These are phyloP conservation scores for Teunomyces pallodes DNA, from an alignment of 805 yeast genomes.

Conservation along the genomic window DNA sequence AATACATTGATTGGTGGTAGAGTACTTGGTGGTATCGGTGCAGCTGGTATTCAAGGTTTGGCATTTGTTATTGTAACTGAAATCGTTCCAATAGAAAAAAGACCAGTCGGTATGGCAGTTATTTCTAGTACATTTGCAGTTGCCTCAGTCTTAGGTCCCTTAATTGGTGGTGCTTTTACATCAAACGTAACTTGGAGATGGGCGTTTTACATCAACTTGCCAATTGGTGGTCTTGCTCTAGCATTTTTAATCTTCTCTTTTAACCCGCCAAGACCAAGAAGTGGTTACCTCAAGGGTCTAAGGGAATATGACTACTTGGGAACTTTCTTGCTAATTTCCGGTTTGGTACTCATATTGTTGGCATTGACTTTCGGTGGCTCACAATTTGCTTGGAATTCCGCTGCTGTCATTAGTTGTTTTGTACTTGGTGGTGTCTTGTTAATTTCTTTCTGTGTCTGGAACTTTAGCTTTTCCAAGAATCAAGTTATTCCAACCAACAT, in stretches of 20 bases:
- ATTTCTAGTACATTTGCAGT: slow-evolving; percentile 18
- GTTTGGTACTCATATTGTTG: slow-evolving; percentile 21
- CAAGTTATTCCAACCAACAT: slow-evolving; percentile 19
- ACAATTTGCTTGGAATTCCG: slow-evolving; percentile 19
- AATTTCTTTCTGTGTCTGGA: slow-evolving; percentile 18
- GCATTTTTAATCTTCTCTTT: slow-evolving; percentile 15
- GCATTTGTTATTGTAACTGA: slow-evolving; percentile 30
- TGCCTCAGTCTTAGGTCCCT: slow-evolving; percentile 24
- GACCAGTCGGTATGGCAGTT: slow-evolving; percentile 22
- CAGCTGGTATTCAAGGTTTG: slow-evolving; percentile 32
- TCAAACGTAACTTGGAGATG: slow-evolving; percentile 25
- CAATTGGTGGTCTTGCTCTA: slow-evolving; percentile 21
- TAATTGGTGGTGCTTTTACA: slow-evolving; percentile 26
- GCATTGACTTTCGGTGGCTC: slow-evolving; percentile 24
- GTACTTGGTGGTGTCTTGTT: slow-evolving; percentile 24
- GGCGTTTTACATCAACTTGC: slow-evolving; percentile 27
- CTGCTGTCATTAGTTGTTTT: slow-evolving; percentile 21
- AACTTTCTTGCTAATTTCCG: slow-evolving; percentile 16
- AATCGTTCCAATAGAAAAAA: slow-evolving; percentile 26
- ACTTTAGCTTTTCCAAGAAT: slow-evolving; percentile 13
- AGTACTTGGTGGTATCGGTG: slow-evolving; percentile 38
- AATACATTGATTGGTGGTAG: slow-evolving; percentile 41
- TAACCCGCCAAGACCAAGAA: slow-evolving; percentile 18
- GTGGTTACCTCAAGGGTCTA: slow-evolving; percentile 12
- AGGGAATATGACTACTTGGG: slow-evolving; percentile 20